Base-by-base conservation (phyloP, 495 filamentous ascomycete species). In the Daldinia bambusicola region DNA sequence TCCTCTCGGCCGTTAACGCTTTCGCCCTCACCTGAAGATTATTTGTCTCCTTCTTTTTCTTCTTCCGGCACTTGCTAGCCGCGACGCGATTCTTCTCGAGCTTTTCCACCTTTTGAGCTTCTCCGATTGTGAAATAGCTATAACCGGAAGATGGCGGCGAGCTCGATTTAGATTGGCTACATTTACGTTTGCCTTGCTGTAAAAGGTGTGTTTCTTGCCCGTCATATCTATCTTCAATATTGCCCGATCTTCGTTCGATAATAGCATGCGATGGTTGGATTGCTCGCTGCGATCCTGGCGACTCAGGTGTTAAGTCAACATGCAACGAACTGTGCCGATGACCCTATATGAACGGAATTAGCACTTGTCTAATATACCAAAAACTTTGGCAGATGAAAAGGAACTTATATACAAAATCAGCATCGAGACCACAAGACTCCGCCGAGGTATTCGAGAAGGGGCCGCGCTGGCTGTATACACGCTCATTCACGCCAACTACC, bases 11-110 rank as follows among this genome's bases (percentile, higher is more conserved):
- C 8, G 55, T 58, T 22, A 71, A 13, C 1, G 0, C 12, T 16
- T 16, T 61, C 22, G 53, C 63, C 63, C 16, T 51, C 22, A 8
- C 30, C 50, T 64, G 38, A 16, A 67, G 71, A 18, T 34, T 53
- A 9, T 16, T 53, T 10, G 56, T 53, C 6, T 63, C 59, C 26
- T 30, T 53, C 9, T 55, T 51, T 38, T 65, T 66, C 37, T 70
- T 58, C 30, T 38, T 14, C 1, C 63, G 63, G 48, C 58, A 57
- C 22, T 62, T 71, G 40, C 45, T 64, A n/a, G 59, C 71, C 6
- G 67, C 67, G 30, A 56, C 45, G 18, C 67, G 63, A 26, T 63
- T 70, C 31, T 74, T 63, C 45, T 67, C 13, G 32, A 38, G 57
- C 18, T 57, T 34, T 9, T 5, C 10, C 8, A 20, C 14, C 48